These are phyloP conservation scores for Limtongozyma cylindracea DNA, from an alignment of 805 yeast genomes.

Conservation along the genomic window DNA sequence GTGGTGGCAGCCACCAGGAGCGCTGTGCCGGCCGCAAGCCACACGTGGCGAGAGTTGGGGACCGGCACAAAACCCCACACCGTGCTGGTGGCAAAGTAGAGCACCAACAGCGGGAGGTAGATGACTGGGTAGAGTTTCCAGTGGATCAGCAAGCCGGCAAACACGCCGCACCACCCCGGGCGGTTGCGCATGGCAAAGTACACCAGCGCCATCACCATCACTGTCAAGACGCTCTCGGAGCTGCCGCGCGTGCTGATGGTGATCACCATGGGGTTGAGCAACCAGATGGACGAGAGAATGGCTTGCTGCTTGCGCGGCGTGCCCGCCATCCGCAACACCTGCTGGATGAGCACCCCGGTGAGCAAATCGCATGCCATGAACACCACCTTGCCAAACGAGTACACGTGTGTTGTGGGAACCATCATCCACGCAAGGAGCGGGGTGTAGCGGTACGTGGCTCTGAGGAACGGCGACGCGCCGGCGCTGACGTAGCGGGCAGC, in stretches of 20 bases:
- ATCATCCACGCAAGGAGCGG: constrained; percentile 74
- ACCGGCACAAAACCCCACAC: no score
- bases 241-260: constrained; percentile 87
- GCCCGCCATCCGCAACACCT: constrained; percentile 1
- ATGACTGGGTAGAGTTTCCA: constrained; percentile 83
- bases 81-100: constrained; percentile 8
- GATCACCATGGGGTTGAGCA: constrained; percentile 83
- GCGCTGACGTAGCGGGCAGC: constrained; percentile 50
- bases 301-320: constrained; percentile 3
- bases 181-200: constrained; percentile 22
- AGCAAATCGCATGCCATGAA: constrained; percentile 59
- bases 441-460: constrained; percentile 87
- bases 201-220: constrained; percentile 25
- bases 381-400: constrained; percentile 50
- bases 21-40: constrained; percentile 7
- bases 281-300: constrained; percentile 45
- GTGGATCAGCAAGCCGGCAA: constrained; percentile 71
- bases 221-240: constrained; percentile 73
- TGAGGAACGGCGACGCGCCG: constrained; percentile 42
- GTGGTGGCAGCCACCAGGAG: constrained; percentile 21
- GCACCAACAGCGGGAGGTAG: constrained; percentile 48
- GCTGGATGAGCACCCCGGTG: constrained; percentile 35
- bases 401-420: constrained; percentile 54
- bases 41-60: constrained; percentile 5
- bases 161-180: no score